phyloP scores from a whole-genome alignment of 2,329 filamentous ascomycete genomes.

The Corinectria fuckeliana region DNA sequence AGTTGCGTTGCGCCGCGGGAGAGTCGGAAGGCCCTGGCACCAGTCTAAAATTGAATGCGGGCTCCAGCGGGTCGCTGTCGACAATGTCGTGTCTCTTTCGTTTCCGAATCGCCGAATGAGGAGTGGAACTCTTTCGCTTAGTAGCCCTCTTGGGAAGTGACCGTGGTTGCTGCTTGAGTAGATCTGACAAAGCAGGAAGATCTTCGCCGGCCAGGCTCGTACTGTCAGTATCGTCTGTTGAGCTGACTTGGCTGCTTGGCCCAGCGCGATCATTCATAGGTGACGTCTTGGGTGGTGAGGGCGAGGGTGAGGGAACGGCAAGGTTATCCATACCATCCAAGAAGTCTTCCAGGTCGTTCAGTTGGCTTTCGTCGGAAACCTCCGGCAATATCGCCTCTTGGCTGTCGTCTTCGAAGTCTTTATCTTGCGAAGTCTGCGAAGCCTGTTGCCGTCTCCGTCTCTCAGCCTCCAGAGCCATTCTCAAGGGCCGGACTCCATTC shows the following conservation, averaged over 20 bases:
- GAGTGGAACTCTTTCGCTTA: conserved; percentile 36
- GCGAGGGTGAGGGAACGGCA: conserved; percentile 40
- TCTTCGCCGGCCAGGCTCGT: conserved; percentile 48
- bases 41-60: conserved; percentile 30
- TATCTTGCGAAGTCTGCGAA: conserved; percentile 58
- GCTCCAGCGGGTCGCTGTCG: conserved; percentile 42
- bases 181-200: conserved; percentile 46
- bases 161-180: conserved; percentile 34
- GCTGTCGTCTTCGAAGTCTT: conserved; percentile 60
- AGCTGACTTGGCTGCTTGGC: conserved; percentile 45
- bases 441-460: conserved; percentile 47
- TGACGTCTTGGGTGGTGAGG: conserved; percentile 41
- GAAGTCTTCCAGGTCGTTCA: conserved; percentile 24
- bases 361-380: conserved; percentile 47
- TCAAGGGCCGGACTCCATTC: conserved; percentile 61
- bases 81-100: conserved; percentile 40
- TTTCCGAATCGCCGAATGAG: conserved; percentile 40
- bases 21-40: conserved; percentile 20
- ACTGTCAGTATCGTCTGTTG: conserved; percentile 44
- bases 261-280: conserved; percentile 32
- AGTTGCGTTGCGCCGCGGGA: conserved; percentile 31
- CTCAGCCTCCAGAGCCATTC: conserved; percentile 45
- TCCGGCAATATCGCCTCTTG: conserved; percentile 47
- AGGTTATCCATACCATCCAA: conserved; percentile 28
- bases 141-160: conserved; percentile 15